phyloP scores from a whole-genome alignment of 2,329 filamentous ascomycete species.

The Alternaria novae-zelandiae region DNA sequence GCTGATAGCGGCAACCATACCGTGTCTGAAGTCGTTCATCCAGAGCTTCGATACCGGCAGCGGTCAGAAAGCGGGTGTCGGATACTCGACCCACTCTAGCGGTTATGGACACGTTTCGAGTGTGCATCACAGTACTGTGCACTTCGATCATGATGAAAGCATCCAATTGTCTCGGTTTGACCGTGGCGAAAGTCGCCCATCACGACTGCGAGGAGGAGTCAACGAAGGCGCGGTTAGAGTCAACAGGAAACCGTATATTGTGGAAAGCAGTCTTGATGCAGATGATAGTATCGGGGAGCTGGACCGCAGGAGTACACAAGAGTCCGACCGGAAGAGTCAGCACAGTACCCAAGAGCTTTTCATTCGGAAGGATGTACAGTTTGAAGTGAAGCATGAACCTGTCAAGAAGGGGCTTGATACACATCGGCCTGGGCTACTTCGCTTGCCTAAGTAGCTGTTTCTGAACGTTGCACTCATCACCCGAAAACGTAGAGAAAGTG shows the following conservation, averaged over 20 bases:
- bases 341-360: conserved; percentile 32
- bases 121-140: background rate
- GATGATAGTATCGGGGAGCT: background rate
- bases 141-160: background rate
- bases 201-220: background rate
- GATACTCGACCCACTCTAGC: too few species aligned
- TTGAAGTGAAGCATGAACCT: conserved; percentile 21
- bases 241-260: background rate
- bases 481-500: too few species aligned
- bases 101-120: background rate
- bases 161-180: background rate
- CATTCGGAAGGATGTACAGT: conserved; percentile 29
- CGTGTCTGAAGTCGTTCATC: background rate
- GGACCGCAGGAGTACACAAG: background rate
- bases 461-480: too few species aligned
- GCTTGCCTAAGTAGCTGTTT: background rate
- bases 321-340: conserved; percentile 22
- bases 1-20: background rate
- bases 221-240: background rate
- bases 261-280: background rate
- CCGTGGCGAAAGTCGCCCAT: background rate
- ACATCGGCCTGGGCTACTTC: background rate
- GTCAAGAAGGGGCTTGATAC: too few species aligned
- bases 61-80: too few species aligned
- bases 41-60: background rate